Evolutionary conservation across 257 asterid genomes (phyloP), one percentile per base, ranked within the genome.

Genomic region (Jaltomata sinuosa): DNA sequence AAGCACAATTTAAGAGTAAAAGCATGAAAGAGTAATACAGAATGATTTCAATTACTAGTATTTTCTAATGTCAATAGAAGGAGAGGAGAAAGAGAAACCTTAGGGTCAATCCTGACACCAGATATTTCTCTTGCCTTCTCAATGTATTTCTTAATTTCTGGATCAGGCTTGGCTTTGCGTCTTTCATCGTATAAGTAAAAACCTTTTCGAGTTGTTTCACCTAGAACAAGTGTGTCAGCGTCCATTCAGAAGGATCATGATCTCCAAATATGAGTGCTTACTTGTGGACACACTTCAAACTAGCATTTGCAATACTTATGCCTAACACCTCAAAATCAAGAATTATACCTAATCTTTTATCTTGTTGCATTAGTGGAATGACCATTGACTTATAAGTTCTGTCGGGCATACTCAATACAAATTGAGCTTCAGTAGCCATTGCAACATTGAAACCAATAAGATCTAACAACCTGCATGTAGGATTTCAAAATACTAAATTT

Each of bases 401-500:
- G 68, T 95, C 97, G 0, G 99, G 95, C 76, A 94, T 95, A 82
- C 93, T 94, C 65, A 92, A 59, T 55, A 93, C 91, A 74, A 91
- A 95, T 67, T 97, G 97, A 49, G 93, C 88, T 25, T 98, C 98
- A 12, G 97, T 95, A 76, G 98, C 97, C 80, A 93, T 53, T 14
- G 98, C 97, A 88, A 95, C 98, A 55, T 97, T 96, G 86, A 97
- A 92, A 36, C 98, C 99, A 54, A 95, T 96, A 83, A 97, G 97
- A 88, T 95, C 98, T 79, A 96, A 91, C 89, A 97, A 84, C 85
- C 99, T 96, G 83, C 90, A 85, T 9, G 42, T 16, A 74, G 25
- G 64, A 79, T 3, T 57, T 6, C 36, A 81, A 59, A 29, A 65
- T 62, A 87, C 77, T 27, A 61, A 50, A 62, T 6, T 45, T 25